Conservation (phyloP, 2,329 filamentous ascomycete genomes). For the Davidsoniella neocaledoniae region DNA sequence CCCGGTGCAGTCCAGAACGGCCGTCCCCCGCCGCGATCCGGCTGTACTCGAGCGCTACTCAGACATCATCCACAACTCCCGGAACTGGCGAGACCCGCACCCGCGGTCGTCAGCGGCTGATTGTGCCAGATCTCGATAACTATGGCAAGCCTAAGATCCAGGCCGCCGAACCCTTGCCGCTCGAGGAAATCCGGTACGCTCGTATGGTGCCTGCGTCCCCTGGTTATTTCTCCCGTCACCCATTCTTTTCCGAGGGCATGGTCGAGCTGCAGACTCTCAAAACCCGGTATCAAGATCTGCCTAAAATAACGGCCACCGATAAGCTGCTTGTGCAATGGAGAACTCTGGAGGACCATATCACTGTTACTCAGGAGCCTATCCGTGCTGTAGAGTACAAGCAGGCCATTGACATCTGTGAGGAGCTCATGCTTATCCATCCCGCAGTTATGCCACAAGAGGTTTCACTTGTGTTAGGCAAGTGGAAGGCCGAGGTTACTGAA, state of each 20-base stretch:
- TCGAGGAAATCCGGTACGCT: slow-evolving; percentile 29
- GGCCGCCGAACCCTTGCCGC: slow-evolving; percentile 12
- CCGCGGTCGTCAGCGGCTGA: slow-evolving; percentile 10
- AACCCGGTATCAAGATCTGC: slow-evolving; percentile 56
- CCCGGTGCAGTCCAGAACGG: slow-evolving; percentile 16
- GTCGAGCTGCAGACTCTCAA: slow-evolving; percentile 57
- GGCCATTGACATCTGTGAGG: slow-evolving; percentile 58
- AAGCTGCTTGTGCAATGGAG: slow-evolving; percentile 61
- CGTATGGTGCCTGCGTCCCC: slow-evolving; percentile 70
- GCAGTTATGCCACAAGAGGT: slow-evolving; percentile 11
- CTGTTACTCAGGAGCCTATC: slow-evolving; percentile 52
- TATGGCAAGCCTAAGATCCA: slow-evolving; percentile 11
- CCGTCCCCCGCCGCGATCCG: slow-evolving; percentile 3
- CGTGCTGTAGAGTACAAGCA: slow-evolving; percentile 63
- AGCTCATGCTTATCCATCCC: slow-evolving; percentile 74
- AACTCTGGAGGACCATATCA: slow-evolving; percentile 58
- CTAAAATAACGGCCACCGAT: slow-evolving; percentile 20
- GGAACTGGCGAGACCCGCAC: background rate
- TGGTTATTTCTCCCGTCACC: slow-evolving; percentile 86
- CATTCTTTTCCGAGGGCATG: slow-evolving; percentile 71
- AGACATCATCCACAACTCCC: background rate
- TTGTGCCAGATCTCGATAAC: slow-evolving; percentile 11
- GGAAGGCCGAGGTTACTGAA: slow-evolving; percentile 12
- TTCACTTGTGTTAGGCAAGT: slow-evolving; percentile 11
- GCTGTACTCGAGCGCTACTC: slow-evolving; percentile 1